Evolutionary conservation across 495 filamentous ascomycete genomes (phyloP), one percentile per base, ranked within the genome.

Genomic region (Aspergillus ostianus): DNA sequence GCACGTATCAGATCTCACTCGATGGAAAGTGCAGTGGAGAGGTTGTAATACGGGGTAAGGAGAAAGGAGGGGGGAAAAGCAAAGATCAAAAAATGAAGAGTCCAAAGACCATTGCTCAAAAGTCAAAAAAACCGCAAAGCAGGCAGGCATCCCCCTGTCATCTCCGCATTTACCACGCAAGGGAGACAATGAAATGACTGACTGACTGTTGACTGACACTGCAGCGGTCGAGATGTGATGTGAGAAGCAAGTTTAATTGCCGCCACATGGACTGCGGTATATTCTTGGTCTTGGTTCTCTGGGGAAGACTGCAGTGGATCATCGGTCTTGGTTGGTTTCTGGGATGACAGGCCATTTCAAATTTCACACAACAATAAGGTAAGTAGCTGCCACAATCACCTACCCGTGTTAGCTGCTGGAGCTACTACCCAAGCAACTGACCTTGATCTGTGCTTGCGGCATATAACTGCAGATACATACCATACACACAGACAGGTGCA

Each of bases 131-230:
- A 2, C 29, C 29, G 7, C 29, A 26, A 26, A 26, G 9, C 36
- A 44, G 5, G 1, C 20, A 48, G 27, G 47, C 36, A 47, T 51
- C 29, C 48, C 59, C 63, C 32, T 65, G 59, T 62, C 56, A 55
- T 47, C 59, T 59, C 63, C 63, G 63, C 63, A 65, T 51, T 26
- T 65, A 6, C 36, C 36, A 59, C 53, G 36, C 52, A 57, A 52
- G 59, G 59, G 51, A 61, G 52, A 54, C 56, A 41, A 13, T 15
- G 0, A 17, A 17, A 41, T 57, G 49, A 47, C 48, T 58, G 56
- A 46, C 44, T 29, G 27, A 44, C 7, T 26, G 23, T 4, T 26
- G 23, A 26, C 23, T 26, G 23, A 26, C 23, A 41, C 36, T 41
- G 8, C 36, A 41, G 36, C 13, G 36, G 36, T 41, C 36, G 36